Percentiles rank a stretch among this genome's conserved stretches.
Evolutionary conservation across 192 early-diverging fungal species (phyloP).

Genomic region (Chytriomyces hyalinus): DNA sequence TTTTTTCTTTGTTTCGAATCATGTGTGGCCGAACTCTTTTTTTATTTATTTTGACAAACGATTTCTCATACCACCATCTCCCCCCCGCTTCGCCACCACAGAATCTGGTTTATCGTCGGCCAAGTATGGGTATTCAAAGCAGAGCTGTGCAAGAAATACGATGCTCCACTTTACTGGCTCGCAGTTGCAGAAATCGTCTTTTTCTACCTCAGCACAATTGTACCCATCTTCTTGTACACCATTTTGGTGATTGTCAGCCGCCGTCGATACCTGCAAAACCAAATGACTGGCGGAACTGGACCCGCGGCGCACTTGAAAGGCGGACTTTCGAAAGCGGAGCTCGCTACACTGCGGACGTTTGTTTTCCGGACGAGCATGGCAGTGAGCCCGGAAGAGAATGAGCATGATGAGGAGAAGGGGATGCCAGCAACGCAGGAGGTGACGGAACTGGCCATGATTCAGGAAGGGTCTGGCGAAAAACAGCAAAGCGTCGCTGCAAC

Average conservation of each 20-base stretch:
- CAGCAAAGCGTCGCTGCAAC: not conserved
- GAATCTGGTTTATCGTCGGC: conserved; percentile 38
- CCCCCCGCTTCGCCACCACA: not conserved
- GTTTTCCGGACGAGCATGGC: conserved; percentile 31
- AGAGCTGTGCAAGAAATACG: conserved; percentile 20
- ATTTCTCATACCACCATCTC: too few species aligned
- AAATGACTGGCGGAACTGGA: conserved; percentile 29
- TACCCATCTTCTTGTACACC: conserved; percentile 35
- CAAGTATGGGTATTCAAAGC: conserved; percentile 33
- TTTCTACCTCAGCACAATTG: conserved; percentile 36
- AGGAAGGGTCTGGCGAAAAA: not conserved
- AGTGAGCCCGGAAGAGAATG: conserved; percentile 23
- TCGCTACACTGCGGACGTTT: conserved; percentile 38
- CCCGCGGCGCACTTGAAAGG: conserved; percentile 39
- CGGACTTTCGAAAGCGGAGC: conserved; percentile 36
- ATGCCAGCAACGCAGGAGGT: not conserved
- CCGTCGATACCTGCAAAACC: conserved; percentile 11
- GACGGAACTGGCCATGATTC: not conserved
- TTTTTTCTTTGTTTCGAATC: not conserved
- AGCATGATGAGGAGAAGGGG: conserved; percentile 21
- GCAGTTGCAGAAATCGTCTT: conserved; percentile 36
- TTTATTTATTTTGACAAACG: not conserved
- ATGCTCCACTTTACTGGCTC: conserved; percentile 37
- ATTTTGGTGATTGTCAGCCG: conserved; percentile 30
- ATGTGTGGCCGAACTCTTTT: not conserved